Evolutionary conservation across 1,284 basidiomycete genomes (phyloP).

Genomic region (Macrocystidia cucumis): DNA sequence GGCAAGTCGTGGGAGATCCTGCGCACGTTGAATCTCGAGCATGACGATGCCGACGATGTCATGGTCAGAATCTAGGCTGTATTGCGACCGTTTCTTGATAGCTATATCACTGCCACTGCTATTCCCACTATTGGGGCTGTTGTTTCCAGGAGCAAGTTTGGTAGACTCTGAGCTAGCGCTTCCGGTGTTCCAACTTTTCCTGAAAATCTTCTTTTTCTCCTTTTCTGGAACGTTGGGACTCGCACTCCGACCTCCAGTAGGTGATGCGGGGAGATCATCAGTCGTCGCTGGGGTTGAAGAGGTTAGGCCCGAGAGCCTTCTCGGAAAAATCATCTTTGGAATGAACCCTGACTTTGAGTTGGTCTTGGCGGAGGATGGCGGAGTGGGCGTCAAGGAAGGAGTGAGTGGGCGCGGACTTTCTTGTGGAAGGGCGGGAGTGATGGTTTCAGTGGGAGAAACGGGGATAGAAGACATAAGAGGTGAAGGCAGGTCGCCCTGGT

Average conservation of each 20-base stretch:
- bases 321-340: slow-evolving; percentile 11
- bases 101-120: slow-evolving; percentile 14
- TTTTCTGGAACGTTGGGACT: slow-evolving; percentile 8
- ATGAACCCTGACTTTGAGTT: slow-evolving; percentile 7
- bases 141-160: background rate
- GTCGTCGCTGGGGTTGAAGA: slow-evolving; percentile 7
- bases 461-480: slow-evolving; percentile 13
- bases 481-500: slow-evolving; percentile 15
- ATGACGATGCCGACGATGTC: slow-evolving; percentile 94
- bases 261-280: background rate
- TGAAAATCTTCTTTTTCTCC: slow-evolving; percentile 13
- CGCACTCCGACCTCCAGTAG: background rate
- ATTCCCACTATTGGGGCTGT: slow-evolving; percentile 14
- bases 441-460: background rate
- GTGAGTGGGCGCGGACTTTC: slow-evolving; percentile 9
- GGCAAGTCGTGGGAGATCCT: slow-evolving; percentile 79
- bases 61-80: slow-evolving; percentile 58
- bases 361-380: slow-evolving; percentile 11
- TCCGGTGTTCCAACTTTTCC: slow-evolving; percentile 2
- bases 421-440: background rate
- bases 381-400: slow-evolving; percentile 9
- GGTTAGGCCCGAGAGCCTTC: slow-evolving; percentile 8
- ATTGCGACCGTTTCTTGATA: slow-evolving; percentile 25
- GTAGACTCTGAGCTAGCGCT: background rate
- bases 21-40: slow-evolving; percentile 65